Evolutionary conservation across 257 asterid species (phyloP).

Genomic region (Nicotiana benthamiana): DNA sequence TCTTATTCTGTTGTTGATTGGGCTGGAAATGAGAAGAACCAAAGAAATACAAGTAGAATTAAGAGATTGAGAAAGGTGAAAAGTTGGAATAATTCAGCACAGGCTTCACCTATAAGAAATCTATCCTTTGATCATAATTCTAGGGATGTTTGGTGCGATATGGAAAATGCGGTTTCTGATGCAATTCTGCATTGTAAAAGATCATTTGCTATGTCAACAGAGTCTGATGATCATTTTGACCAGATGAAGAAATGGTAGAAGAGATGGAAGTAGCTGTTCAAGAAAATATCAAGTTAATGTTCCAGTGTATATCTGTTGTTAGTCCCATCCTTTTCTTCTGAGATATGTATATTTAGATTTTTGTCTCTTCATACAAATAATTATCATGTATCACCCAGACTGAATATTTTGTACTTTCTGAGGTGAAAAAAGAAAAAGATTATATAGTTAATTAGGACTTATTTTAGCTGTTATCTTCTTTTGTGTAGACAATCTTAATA

Average conservation of each 20-base stretch:
- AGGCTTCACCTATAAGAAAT: conserved; percentile 24
- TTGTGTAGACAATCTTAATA: not conserved
- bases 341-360: not conserved
- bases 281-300: not conserved
- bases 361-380: not conserved
- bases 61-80: conserved; percentile 15
- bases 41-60: not conserved
- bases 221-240: not conserved
- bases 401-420: not conserved
- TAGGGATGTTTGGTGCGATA: conserved; percentile 27
- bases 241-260: not conserved
- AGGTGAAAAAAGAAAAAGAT: not conserved
- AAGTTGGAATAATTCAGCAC: conserved; percentile 36
- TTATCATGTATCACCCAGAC: not conserved
- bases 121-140: conserved; percentile 11
- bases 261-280: not conserved
- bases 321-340: not conserved
- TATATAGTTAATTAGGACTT: not conserved
- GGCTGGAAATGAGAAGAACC: conserved; percentile 6
- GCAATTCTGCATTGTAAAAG: conserved; percentile 60
- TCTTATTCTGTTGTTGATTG: conserved; percentile 25
- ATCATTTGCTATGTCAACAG: conserved; percentile 39
- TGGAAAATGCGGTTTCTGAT: conserved; percentile 48
- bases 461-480: not conserved
- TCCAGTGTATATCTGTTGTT: not conserved